Percentiles rank a stretch among this genome's conserved stretches.
Conservation (phyloP, 1,284 basidiomycete genomes). For the Naganishia sp. region DNA sequence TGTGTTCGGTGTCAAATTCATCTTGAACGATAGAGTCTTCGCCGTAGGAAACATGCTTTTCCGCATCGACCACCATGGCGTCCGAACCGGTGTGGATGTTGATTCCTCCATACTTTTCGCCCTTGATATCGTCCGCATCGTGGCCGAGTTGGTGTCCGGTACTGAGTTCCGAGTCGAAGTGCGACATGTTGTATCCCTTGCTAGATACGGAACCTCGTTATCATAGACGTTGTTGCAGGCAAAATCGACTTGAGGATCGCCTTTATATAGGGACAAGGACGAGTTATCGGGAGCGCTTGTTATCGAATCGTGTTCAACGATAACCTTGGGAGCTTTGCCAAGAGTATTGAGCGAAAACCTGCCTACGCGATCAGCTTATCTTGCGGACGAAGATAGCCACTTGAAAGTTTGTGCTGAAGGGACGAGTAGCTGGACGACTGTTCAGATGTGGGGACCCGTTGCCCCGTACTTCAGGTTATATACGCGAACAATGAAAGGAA, state of each 20-base stretch:
- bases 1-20: conserved; percentile 22
- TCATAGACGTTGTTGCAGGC: not conserved
- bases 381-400: not conserved
- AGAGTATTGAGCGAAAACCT: not conserved
- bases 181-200: conserved; percentile 15
- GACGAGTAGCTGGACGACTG: too few species aligned
- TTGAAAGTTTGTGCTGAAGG: too few species aligned
- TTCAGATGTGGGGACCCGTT: not conserved
- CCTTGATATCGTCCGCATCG: conserved; percentile 20
- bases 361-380: not conserved
- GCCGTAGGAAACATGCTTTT: conserved; percentile 14
- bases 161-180: conserved; percentile 1
- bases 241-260: too few species aligned
- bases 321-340: too few species aligned
- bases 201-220: not conserved
- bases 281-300: too few species aligned
- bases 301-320: not conserved
- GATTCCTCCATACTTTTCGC: conserved; percentile 24
- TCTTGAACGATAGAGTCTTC: conserved; percentile 3
- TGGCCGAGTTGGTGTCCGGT: conserved; percentile 16
- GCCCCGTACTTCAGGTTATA: conserved; percentile 3
- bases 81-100: conserved; percentile 12
- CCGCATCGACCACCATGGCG: conserved; percentile 19
- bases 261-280: too few species aligned
- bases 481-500: conserved; percentile 6